Percentiles rank a stretch among this genome's conserved stretches.
Evolutionary conservation across 495 filamentous ascomycete genomes (phyloP).

Genomic region (Bacidia rubella): DNA sequence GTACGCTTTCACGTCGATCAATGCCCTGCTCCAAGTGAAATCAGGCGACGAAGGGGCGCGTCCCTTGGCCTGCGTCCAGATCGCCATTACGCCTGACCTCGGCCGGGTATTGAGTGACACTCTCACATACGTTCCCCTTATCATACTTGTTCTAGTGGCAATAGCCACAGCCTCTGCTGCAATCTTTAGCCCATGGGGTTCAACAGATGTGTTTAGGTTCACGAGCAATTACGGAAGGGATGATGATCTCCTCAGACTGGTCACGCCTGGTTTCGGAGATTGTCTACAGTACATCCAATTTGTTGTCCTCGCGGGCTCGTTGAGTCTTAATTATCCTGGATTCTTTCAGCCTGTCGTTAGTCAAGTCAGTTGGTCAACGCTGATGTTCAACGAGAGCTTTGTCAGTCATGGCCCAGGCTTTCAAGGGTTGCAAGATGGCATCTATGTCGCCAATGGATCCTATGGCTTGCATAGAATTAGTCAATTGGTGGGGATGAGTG

Average conservation of each 20-base stretch:
- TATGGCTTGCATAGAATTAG: slow-evolving; percentile 69
- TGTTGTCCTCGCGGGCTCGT: slow-evolving; percentile 68
- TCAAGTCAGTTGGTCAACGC: slow-evolving; percentile 68
- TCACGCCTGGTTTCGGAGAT: slow-evolving; percentile 93
- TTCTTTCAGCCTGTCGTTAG: slow-evolving; percentile 88
- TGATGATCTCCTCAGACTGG: slow-evolving; percentile 76
- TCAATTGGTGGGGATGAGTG: slow-evolving; percentile 71
- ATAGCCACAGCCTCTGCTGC: slow-evolving; percentile 69
- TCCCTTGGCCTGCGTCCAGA: slow-evolving; percentile 64
- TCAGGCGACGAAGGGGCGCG: slow-evolving; percentile 52
- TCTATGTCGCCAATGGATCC: slow-evolving; percentile 56
- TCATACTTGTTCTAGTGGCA: slow-evolving; percentile 66
- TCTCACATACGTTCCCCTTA: slow-evolving; percentile 65
- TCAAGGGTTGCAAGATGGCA: slow-evolving; percentile 60
- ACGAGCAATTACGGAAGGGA: slow-evolving; percentile 93
- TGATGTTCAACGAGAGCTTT: slow-evolving; percentile 92
- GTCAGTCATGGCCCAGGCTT: slow-evolving; percentile 51
- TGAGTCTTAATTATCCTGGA: slow-evolving; percentile 82
- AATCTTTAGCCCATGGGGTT: slow-evolving; percentile 88
- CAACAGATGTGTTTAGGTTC: slow-evolving; percentile 79
- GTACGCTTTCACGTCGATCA: slow-evolving; percentile 75
- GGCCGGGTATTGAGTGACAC: slow-evolving; percentile 46
- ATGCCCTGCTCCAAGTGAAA: slow-evolving; percentile 51
- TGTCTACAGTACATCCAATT: slow-evolving; percentile 97
- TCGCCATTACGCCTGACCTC: slow-evolving; percentile 70